These are phyloP conservation scores for Tubosaeta brunneosetosa DNA, from an alignment of 768 basidiomycete species.

Conservation along the genomic window DNA sequence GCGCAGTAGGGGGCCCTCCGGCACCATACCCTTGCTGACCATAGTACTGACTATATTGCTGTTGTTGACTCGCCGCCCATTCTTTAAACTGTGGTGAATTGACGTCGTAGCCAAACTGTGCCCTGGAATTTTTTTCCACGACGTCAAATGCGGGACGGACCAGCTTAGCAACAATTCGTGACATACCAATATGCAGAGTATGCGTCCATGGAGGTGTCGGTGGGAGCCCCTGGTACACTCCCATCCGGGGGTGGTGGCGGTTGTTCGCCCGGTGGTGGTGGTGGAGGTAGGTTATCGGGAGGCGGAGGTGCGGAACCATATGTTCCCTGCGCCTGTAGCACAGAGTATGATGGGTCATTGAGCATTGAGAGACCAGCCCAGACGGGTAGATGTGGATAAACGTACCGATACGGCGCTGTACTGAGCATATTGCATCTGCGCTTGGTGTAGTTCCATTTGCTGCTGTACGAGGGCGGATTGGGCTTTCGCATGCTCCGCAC, in stretches of 20 bases:
- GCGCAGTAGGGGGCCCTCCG: constrained; percentile 1
- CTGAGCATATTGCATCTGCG: constrained; percentile 74
- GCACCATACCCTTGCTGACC: constrained; percentile 49
- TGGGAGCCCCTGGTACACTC: constrained; percentile 38
- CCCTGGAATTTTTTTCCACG: constrained; percentile 40
- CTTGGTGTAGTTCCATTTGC: constrained; percentile 84
- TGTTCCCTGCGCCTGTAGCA: constrained; percentile 26
- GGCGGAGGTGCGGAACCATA: constrained; percentile 36
- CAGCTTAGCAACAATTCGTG: constrained; percentile 12
- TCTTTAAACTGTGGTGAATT: constrained; percentile 79
- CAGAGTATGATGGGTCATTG: constrained; percentile 1
- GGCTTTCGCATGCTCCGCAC: constrained; percentile 82
- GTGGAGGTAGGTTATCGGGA: constrained; percentile 37
- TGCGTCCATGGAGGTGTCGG: constrained; percentile 42
- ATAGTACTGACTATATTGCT: constrained; percentile 75
- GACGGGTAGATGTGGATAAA: not conserved
- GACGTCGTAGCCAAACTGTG: constrained; percentile 82
- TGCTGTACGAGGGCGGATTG: constrained; percentile 59
- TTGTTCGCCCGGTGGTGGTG: constrained; percentile 47
- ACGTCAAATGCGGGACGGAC: not conserved
- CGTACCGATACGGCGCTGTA: constrained; percentile 60
- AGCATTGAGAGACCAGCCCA: not conserved
- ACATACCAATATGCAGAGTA: constrained; percentile 58
- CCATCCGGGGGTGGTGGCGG: constrained; percentile 54
- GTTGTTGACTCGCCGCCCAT: constrained; percentile 62